phyloP scores from a whole-genome alignment of 1,284 basidiomycete genomes.

The Agroathelia rolfsii region DNA sequence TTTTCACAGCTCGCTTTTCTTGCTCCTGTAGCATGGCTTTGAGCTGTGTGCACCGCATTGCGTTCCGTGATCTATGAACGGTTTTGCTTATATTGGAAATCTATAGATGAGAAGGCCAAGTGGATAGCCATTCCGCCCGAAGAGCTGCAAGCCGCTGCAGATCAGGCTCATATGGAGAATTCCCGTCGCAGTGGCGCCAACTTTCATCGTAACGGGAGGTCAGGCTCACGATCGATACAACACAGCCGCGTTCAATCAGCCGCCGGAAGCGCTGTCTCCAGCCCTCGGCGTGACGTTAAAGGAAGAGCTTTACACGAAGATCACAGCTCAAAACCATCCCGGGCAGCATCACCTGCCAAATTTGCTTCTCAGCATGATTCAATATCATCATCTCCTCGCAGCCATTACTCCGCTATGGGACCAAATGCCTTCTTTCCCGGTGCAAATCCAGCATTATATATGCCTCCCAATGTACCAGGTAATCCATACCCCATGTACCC shows the following conservation, averaged over 20 bases:
- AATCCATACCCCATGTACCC: too few species aligned
- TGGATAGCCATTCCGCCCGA: conserved; percentile 49
- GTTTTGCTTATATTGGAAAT: conserved; percentile 6
- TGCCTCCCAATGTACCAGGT: too few species aligned
- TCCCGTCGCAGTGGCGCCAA: conserved; percentile 10
- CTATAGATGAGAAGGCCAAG: conserved; percentile 43
- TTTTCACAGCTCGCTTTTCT: conserved; percentile 11
- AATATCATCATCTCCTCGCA: too few species aligned
- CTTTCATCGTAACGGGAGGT: conserved; percentile 11
- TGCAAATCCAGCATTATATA: too few species aligned
- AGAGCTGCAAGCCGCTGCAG: conserved; percentile 46
- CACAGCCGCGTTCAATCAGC: conserved; percentile 17
- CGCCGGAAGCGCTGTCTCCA: background rate
- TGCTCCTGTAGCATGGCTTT: conserved; percentile 10
- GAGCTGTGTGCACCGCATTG: conserved; percentile 5
- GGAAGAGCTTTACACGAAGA: conserved; percentile 10
- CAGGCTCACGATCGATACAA: conserved; percentile 16
- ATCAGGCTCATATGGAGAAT: conserved; percentile 17
- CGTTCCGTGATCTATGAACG: conserved; percentile 10
- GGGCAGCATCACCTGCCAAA: conserved; percentile 16
- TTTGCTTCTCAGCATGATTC: too few species aligned
- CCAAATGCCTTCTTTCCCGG: too few species aligned
- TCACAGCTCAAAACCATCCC: conserved; percentile 12
- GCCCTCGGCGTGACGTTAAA: background rate
- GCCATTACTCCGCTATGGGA: too few species aligned